phyloP scores from a whole-genome alignment of 208 protist species.

The Leishmania martiniquensis region DNA sequence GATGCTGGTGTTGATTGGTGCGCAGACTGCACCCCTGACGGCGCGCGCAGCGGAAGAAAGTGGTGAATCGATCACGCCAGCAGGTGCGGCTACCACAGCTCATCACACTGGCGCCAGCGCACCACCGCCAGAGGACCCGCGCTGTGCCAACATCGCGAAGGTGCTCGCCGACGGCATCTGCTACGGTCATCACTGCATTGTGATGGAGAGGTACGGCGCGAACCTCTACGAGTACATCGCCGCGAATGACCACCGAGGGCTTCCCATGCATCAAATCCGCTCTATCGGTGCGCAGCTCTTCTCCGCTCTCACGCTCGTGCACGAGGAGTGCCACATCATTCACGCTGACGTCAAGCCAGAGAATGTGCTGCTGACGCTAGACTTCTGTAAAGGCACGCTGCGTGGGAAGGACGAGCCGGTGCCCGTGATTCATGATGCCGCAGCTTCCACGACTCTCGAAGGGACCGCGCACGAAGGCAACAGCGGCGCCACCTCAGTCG shows the following conservation, averaged over 20 bases:
- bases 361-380: slow-evolving; percentile 90
- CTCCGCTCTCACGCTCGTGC: slow-evolving; percentile 89
- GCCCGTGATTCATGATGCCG: neutral
- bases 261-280: slow-evolving; percentile 89
- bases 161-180: slow-evolving; percentile 76
- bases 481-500: neutral
- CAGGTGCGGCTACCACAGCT: neutral
- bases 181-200: slow-evolving; percentile 90
- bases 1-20: slow-evolving; percentile 85
- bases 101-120: slow-evolving; percentile 3
- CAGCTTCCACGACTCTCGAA: too few relatives aligned
- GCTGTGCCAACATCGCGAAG: slow-evolving; percentile 62
- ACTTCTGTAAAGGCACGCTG: slow-evolving; percentile 46
- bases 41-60: neutral
- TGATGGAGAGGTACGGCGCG: slow-evolving; percentile 91
- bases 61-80: neutral
- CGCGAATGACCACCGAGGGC: slow-evolving; percentile 66
- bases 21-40: slow-evolving; percentile 41
- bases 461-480: neutral
- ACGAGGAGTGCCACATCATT: slow-evolving; percentile 92
- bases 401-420: slow-evolving; percentile 5
- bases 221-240: slow-evolving; percentile 93
- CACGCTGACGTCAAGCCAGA: slow-evolving; percentile 98
- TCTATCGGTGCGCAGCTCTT: slow-evolving; percentile 92
- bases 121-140: slow-evolving; percentile 62